Evolutionary conservation across 1,284 basidiomycete genomes (phyloP).

Genomic region (Gymnopus androsaceus): DNA sequence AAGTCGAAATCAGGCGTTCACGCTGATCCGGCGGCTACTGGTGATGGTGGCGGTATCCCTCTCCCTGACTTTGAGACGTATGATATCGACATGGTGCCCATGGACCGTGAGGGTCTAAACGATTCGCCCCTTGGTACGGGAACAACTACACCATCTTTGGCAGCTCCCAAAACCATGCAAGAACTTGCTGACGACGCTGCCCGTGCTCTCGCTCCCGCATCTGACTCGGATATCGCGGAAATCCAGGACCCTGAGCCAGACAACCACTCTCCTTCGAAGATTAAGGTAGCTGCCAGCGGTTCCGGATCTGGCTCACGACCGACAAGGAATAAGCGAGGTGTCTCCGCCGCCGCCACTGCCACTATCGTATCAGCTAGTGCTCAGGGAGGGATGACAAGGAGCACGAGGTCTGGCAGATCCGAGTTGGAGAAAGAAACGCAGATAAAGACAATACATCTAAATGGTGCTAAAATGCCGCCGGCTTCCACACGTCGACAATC

Average conservation of each 20-base stretch:
- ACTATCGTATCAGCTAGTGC: neutral
- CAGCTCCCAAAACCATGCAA: conserved; percentile 59
- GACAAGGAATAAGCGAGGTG: neutral
- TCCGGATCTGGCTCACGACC: neutral
- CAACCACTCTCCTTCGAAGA: neutral
- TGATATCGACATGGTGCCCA: conserved; percentile 4
- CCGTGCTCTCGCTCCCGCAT: conserved; percentile 21
- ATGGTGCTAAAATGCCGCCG: neutral
- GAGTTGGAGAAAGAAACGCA: neutral
- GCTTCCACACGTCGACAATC: neutral
- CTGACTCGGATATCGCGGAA: neutral
- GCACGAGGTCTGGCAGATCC: too few species aligned
- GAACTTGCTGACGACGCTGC: conserved; percentile 63
- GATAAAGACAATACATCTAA: neutral
- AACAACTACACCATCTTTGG: neutral
- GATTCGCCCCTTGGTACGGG: too few species aligned
- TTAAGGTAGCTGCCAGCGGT: neutral
- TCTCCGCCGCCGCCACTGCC: neutral
- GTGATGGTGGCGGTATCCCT: neutral
- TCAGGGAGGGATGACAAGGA: too few species aligned
- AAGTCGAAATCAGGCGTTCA: too few species aligned
- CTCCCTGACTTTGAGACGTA: conserved; percentile 2
- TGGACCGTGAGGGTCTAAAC: neutral
- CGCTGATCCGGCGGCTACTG: neutral
- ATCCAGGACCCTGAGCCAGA: neutral